phyloP scores from a whole-genome alignment of 805 yeast species.

The Dipodascus albidus region DNA sequence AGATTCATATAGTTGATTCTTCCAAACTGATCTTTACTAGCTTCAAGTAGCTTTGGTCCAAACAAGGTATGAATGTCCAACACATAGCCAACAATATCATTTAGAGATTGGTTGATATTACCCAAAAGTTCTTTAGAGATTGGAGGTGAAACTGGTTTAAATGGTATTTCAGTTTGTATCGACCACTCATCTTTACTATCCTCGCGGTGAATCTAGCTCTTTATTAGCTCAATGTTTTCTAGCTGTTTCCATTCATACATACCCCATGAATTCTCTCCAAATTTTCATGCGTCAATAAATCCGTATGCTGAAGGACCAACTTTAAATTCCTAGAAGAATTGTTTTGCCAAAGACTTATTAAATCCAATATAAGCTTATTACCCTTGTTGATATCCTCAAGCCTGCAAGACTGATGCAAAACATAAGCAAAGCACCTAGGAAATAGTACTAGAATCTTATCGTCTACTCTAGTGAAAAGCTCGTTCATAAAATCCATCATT shows the following conservation, averaged over 20 bases:
- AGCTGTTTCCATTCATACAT: neutral
- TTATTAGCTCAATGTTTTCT: neutral
- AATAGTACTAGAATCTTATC: neutral
- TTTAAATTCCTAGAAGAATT: no score
- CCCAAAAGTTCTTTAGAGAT: neutral
- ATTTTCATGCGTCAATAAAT: slow-evolving; percentile 5
- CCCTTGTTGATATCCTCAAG: slow-evolving; percentile 1
- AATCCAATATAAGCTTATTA: neutral
- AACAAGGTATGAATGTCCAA: slow-evolving; percentile 2
- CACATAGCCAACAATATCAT: neutral
- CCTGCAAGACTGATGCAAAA: slow-evolving; percentile 8
- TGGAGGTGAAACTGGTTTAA: neutral
- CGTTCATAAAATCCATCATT: neutral
- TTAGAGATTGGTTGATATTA: neutral
- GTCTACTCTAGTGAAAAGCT: neutral
- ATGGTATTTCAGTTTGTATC: neutral
- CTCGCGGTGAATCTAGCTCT: neutral
- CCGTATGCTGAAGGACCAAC: slow-evolving; percentile 4
- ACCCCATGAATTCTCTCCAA: slow-evolving; percentile 3
- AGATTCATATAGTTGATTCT: neutral
- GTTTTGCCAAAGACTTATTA: no score
- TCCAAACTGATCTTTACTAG: neutral
- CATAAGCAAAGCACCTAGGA: slow-evolving; percentile 6
- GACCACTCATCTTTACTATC: neutral
- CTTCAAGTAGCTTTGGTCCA: slow-evolving; percentile 1